Base-by-base conservation (phyloP, 2,329 filamentous ascomycete species). In the Lomentospora prolificans region DNA sequence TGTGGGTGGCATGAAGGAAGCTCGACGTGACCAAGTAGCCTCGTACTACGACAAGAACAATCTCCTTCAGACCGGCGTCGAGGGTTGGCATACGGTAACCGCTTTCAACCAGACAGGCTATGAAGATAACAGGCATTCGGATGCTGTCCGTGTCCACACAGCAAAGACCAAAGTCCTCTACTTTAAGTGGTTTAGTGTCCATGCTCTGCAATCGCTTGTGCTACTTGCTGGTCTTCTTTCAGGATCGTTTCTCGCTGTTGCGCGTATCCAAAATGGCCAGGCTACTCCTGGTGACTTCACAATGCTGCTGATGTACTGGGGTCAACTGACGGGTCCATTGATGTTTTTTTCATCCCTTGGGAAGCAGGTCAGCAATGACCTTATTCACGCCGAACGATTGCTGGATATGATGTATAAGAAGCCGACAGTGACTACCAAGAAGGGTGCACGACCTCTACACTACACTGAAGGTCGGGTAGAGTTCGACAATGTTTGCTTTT, bases 301-400 rank as follows among this genome's bases (percentile, higher is more conserved):
- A 56, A 81, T 84, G 69, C 73, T 90, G 14, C 70, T 89, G 58
- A 85, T 84, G 55, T 90, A 89, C 66, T 88, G 88, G 85, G 78
- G 79, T 17, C 86, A 89, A 63, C 74, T 90, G 36, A 85, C 86
- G 48, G 78, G 80, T 2, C 86, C 86, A 2, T 75, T 90, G 55
- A 84, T 84, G 60, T 89, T 87, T 67, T 89, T 90, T 64, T 77
- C 79, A 5, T 70, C 71, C 17, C 68, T 83, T 27, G 79, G 80
- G 5, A 80, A 78, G 62, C 76, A 68, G 51, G 74, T 84, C 59
- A 79, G 78, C 57, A 73, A 75, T 58, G 75, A 81, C 57, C 71
- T 84, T 33, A 78, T 83, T 48, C 74, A 81, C 57, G 79, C 80
- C 4, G 78, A 84, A 63, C 73, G 77, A 24, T 70, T 84, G 24